Evolutionary conservation across 306 rosid species (phyloP).

Genomic region (Gastrolobium villosum): DNA sequence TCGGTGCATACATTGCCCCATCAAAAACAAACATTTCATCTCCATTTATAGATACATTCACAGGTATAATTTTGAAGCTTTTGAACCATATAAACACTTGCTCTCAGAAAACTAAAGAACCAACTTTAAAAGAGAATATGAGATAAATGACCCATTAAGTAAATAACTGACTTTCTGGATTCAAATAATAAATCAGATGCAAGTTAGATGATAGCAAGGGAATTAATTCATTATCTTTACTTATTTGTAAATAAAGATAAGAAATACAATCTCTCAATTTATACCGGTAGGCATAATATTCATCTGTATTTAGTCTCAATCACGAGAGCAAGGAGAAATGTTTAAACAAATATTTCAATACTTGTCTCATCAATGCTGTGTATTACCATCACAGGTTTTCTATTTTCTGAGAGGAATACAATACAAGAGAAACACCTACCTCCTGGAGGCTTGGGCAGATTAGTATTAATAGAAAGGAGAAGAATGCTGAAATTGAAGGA

Average conservation of each 20-base stretch:
- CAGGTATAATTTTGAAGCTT: slow-evolving; percentile 19
- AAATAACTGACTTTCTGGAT: neutral
- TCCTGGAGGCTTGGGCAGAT: too few relatives aligned
- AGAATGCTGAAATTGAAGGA: slow-evolving; percentile 69
- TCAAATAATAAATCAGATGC: slow-evolving; percentile 7
- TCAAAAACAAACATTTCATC: slow-evolving; percentile 23
- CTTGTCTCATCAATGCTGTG: slow-evolving; percentile 24
- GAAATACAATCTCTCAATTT: slow-evolving; percentile 9
- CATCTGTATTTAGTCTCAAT: slow-evolving; percentile 8
- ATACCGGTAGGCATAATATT: slow-evolving; percentile 18
- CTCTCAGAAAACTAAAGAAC: neutral
- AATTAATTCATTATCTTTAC: neutral
- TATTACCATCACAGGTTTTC: slow-evolving; percentile 34
- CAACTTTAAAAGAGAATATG: neutral
- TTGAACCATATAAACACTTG: neutral
- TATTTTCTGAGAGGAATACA: slow-evolving; percentile 45
- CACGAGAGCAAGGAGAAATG: slow-evolving; percentile 12
- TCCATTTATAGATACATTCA: neutral
- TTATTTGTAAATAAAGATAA: neutral
- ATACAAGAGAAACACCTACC: too few relatives aligned
- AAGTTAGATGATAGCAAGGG: slow-evolving; percentile 21
- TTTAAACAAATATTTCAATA: neutral
- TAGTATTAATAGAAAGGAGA: slow-evolving; percentile 51
- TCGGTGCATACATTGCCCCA: neutral
- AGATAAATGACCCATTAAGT: neutral